Base-by-base conservation (phyloP, 208 protist species). In the Phytomonas serpens region DNA sequence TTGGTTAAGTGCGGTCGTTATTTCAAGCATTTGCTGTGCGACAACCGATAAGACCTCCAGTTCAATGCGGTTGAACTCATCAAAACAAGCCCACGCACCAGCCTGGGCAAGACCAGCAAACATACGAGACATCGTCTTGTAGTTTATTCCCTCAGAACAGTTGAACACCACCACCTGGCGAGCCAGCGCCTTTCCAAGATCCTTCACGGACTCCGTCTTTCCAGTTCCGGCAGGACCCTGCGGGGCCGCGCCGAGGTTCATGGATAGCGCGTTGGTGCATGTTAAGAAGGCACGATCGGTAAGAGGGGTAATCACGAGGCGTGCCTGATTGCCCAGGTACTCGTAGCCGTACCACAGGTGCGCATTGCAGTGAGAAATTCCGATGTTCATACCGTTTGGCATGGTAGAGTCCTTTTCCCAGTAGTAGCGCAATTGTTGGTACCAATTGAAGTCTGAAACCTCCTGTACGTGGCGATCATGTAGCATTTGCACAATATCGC, bases 21-120 rank as follows among this genome's bases (percentile, higher is more conserved):
- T 98, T 47, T 95, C 86, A 63, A 98, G 89, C 88, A 98, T 98
- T 80, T 99, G 97, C 79, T 97, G 93, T 47, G 97, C 95, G 76
- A 98, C 93, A 34, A 98, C 97, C 63, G 97, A 99, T 16, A 99
- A 88, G 73, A 99, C 97, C 83, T 99, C 97, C 19, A 98, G 83
- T 77, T 97, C 93, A 67, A 99, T 98, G 73, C 97, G 88, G 79
- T 99, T 99, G 87, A 99, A 99, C 84, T 99, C 98, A 73, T 99
- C 97, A 74, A 99, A 99, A 82, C 97, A 98, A 29, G 95, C 95
- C 95, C 94, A 99, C 71, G 95, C 92, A 69, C 95, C 94, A 29
- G 96, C 92, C 74, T 97, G 94, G 10, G 95, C 94, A 13, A 99
- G 81, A 16, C 97, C 97, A 63, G 97, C 95, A 81, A 98, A 99